Conservation (phyloP, 2,329 filamentous ascomycete genomes). For the Aphanoascus verrucosus region DNA sequence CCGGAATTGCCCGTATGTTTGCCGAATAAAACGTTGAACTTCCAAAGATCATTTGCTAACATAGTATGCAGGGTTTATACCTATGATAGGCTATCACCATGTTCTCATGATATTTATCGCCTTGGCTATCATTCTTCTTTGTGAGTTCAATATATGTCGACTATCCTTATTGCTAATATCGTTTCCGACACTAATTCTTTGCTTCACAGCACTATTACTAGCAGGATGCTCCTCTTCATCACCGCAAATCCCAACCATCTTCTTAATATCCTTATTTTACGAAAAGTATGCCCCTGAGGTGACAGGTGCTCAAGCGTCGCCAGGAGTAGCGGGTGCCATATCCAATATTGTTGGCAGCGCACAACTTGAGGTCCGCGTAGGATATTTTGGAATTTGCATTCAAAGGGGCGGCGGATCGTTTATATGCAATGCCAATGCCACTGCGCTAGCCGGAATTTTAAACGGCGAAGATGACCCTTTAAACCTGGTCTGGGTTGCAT, state of each 20-base stretch:
- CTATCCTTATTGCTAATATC: conserved; percentile 17
- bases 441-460: conserved; percentile 78
- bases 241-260: conserved; percentile 87
- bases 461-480: conserved; percentile 86
- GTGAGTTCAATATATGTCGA: conserved; percentile 48
- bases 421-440: conserved; percentile 96
- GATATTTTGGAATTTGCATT: conserved; percentile 96
- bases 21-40: background rate
- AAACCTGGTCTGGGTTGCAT: conserved; percentile 93
- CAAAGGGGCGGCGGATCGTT: conserved; percentile 82
- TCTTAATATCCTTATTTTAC: conserved; percentile 97
- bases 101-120: conserved; percentile 96
- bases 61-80: conserved; percentile 43
- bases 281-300: conserved; percentile 71
- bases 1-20: conserved; percentile 25
- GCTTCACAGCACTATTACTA: conserved; percentile 64
- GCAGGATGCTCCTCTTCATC: conserved; percentile 96
- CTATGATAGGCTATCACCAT: conserved; percentile 61
- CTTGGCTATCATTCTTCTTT: conserved; percentile 84
- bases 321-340: conserved; percentile 74
- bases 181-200: conserved; percentile 16
- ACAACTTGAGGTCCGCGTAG: conserved; percentile 77
- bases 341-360: conserved; percentile 80
- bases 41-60: background rate
- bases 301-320: conserved; percentile 79